phyloP scores from a whole-genome alignment of 768 basidiomycete species.

The Mrakia hoshinonis region DNA sequence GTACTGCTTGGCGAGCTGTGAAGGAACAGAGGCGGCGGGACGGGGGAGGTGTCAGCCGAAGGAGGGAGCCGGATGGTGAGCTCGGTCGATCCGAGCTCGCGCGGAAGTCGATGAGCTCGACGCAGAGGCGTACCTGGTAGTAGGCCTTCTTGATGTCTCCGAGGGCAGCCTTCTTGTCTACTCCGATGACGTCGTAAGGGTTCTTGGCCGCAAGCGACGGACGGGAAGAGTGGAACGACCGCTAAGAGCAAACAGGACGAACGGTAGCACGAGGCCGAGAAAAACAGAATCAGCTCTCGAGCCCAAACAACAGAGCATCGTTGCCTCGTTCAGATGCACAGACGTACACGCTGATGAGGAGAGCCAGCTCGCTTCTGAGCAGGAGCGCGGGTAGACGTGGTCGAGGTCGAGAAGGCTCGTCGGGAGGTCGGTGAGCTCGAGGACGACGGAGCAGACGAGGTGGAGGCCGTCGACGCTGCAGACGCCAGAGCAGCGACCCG shows the following conservation, averaged over 20 bases:
- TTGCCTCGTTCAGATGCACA: no score
- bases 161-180: conserved; percentile 67
- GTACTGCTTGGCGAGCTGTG: conserved; percentile 92
- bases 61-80: background rate
- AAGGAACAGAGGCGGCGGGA: background rate
- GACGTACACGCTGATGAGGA: background rate
- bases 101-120: background rate
- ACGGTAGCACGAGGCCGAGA: background rate
- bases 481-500: background rate
- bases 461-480: background rate
- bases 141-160: conserved; percentile 96
- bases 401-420: background rate
- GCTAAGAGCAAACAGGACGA: conserved; percentile 45
- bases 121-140: conserved; percentile 63
- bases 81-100: conserved; percentile 9
- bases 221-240: conserved; percentile 63
- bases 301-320: background rate
- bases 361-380: background rate
- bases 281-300: background rate
- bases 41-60: background rate
- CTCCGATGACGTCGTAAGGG: conserved; percentile 86
- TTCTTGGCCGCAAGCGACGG: conserved; percentile 56
- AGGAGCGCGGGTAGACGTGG: background rate
- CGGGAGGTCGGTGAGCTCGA: background rate
- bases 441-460: background rate